A percentile compares a stretch with the other conserved stretches of the same genome.
phyloP scores from a whole-genome alignment of 2,329 filamentous ascomycete species.

The Xylogone sp. region DNA sequence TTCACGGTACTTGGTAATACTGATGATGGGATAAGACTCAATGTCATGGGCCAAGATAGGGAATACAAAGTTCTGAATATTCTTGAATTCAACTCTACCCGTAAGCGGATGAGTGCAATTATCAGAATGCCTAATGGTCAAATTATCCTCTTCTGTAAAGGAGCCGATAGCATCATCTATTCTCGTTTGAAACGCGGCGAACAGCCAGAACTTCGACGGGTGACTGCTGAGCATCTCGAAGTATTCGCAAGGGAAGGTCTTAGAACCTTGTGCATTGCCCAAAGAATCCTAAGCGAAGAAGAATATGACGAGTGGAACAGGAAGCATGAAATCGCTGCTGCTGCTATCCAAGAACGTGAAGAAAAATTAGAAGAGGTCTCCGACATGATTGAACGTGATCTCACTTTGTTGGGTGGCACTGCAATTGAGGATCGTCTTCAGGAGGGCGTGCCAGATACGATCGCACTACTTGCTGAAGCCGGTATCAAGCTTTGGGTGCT shows the following conservation, averaged over 20 bases:
- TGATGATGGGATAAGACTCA: slow-evolving; percentile 77
- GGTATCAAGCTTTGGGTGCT: slow-evolving; percentile 99
- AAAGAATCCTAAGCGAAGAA: slow-evolving; percentile 73
- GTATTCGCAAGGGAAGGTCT: slow-evolving; percentile 96
- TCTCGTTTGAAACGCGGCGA: slow-evolving; percentile 81
- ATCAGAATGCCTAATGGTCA: slow-evolving; percentile 88
- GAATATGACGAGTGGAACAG: slow-evolving; percentile 84
- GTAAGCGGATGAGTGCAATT: slow-evolving; percentile 98
- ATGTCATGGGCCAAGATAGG: slow-evolving; percentile 80
- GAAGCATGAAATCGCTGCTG: slow-evolving; percentile 82
- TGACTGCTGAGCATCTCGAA: slow-evolving; percentile 90
- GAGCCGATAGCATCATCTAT: slow-evolving; percentile 96
- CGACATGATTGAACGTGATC: slow-evolving; percentile 84
- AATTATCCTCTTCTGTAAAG: slow-evolving; percentile 94
- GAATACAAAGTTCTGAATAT: slow-evolving; percentile 88
- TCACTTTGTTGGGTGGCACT: slow-evolving; percentile 85
- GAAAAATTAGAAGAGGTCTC: slow-evolving; percentile 89
- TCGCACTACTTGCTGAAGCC: slow-evolving; percentile 82
- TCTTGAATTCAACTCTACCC: slow-evolving; percentile 93
- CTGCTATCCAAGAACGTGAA: slow-evolving; percentile 80
- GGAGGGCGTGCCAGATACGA: slow-evolving; percentile 94
- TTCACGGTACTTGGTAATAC: slow-evolving; percentile 85
- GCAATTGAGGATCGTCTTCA: slow-evolving; percentile 97
- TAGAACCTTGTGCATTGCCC: slow-evolving; percentile 89
- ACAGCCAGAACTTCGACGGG: slow-evolving; percentile 76